These are phyloP conservation scores for Candida germanica DNA, from an alignment of 805 yeast genomes.

Conservation along the genomic window DNA sequence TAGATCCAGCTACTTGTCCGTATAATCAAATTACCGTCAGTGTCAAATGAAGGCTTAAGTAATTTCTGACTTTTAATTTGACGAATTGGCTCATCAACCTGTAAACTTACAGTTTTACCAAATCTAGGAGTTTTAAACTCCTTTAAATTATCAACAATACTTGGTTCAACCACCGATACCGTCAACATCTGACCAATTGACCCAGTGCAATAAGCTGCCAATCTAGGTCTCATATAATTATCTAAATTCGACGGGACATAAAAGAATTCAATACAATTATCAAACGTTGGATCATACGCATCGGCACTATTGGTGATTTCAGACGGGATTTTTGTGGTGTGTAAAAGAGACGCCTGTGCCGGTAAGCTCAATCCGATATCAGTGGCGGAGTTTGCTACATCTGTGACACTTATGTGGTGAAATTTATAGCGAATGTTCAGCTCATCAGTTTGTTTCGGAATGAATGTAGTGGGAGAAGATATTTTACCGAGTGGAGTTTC, in stretches of 20 bases:
- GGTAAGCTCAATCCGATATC: slow-evolving; percentile 3
- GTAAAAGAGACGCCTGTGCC: slow-evolving; percentile 5
- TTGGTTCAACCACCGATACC: slow-evolving; percentile 9
- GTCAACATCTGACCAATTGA: slow-evolving; percentile 18
- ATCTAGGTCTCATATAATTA: neutral
- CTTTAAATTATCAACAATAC: neutral
- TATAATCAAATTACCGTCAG: slow-evolving; percentile 21
- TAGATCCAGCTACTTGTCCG: slow-evolving; percentile 35
- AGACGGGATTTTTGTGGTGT: slow-evolving; percentile 5
- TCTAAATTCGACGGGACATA: slow-evolving; percentile 6
- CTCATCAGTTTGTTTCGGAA: slow-evolving; percentile 4
- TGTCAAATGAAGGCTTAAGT: neutral
- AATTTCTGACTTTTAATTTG: slow-evolving; percentile 33
- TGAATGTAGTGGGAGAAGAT: neutral
- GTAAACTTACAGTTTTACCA: slow-evolving; percentile 1
- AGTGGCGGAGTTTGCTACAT: neutral
- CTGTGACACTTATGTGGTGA: slow-evolving; percentile 2
- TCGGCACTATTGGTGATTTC: slow-evolving; percentile 7
- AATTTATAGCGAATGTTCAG: slow-evolving; percentile 3
- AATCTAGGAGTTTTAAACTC: slow-evolving; percentile 3
- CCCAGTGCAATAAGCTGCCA: slow-evolving; percentile 30
- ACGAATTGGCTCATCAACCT: slow-evolving; percentile 35
- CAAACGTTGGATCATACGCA: slow-evolving; percentile 32
- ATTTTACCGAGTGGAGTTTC: slow-evolving; percentile 5
- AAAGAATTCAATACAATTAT: slow-evolving; percentile 20